phyloP scores from a whole-genome alignment of 2,329 filamentous ascomycete species.

The Trichophyton rubrum region DNA sequence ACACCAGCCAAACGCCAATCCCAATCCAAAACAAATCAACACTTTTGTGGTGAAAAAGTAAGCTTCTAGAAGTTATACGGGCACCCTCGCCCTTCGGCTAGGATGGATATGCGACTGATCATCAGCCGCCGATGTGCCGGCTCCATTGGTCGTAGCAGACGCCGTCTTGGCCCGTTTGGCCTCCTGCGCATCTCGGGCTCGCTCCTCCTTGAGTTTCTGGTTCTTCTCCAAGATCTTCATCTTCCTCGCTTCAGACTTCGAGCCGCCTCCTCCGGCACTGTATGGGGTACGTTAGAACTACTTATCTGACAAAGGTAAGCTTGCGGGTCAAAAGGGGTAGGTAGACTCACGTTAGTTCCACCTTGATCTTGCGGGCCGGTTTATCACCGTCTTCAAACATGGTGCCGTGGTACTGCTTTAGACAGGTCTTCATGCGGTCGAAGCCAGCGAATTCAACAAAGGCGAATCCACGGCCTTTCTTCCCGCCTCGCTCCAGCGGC shows the following conservation, averaged over 20 bases:
- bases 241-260: constrained; percentile 58
- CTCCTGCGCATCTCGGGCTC: constrained; percentile 41
- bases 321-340: not conserved
- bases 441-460: constrained; percentile 83
- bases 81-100: constrained; percentile 9
- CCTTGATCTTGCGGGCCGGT: constrained; percentile 65
- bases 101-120: constrained; percentile 10
- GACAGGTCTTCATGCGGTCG: constrained; percentile 82
- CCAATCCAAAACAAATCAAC: not conserved
- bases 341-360: constrained; percentile 66
- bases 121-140: not conserved
- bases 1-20: not conserved
- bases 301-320: not conserved
- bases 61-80: not conserved
- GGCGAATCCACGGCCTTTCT: constrained; percentile 61
- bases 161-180: constrained; percentile 24
- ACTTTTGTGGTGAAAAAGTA: not conserved
- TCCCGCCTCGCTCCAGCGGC: constrained; percentile 52
- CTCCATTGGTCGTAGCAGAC: not conserved
- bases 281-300: not conserved
- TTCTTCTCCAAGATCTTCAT: constrained; percentile 80
- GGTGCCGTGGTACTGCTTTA: constrained; percentile 82
- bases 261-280: constrained; percentile 69
- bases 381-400: constrained; percentile 50
- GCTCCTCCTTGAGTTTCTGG: constrained; percentile 62